Evolutionary conservation across 2,329 filamentous ascomycete genomes (phyloP), one percentile per base, ranked within the genome.

Genomic region (Pseudogymnoascus sp.): DNA sequence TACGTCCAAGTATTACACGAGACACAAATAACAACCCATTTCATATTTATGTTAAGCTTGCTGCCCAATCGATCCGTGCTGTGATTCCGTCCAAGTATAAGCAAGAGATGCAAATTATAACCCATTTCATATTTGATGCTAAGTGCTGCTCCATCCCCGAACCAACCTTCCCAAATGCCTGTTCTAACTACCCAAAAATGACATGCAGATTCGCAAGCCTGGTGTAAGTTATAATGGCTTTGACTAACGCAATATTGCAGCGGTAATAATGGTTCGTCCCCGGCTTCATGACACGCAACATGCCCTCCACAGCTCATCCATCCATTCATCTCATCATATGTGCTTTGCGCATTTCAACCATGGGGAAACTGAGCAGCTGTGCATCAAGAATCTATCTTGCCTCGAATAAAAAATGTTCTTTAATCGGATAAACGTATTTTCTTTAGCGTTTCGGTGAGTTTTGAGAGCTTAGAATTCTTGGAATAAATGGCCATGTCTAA

Each of bases 401-500:
- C 4, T 27, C 17, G 44, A 48, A 51, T 51, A 51, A 55, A 55
- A 42, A 55, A 55, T 55, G 48, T 55, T 55, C 48, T 55, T 55
- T 35, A 55, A 55, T 55, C 48, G 48, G 48, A 55, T 55, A 55
- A 55, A 35, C 33, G 27, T 51, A 51, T 15, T 51, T 51, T n/a
- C 10, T 51, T 27, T 51, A 51, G 8, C 44, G 44, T 27, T 31
- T 17, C 5, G 6, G 44, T 31, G 44, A 17, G 44, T 27, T 15
- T n/a, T 31, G 44, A 17, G n/a, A 21, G n/a, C 12, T 33, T 62
- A 62, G 38, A 62, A 62, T 33, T 62, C 61, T 5, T 25, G 38
- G 48, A 62, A 62, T 27, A 62, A 44, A 55, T 55, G 61, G 9
- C 36, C 33, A 29, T 38, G 36, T 60, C 31, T 59, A 58, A 60